These are phyloP conservation scores for Rhodotorula taiwanensis DNA, from an alignment of 768 basidiomycete genomes.

Conservation along the genomic window DNA sequence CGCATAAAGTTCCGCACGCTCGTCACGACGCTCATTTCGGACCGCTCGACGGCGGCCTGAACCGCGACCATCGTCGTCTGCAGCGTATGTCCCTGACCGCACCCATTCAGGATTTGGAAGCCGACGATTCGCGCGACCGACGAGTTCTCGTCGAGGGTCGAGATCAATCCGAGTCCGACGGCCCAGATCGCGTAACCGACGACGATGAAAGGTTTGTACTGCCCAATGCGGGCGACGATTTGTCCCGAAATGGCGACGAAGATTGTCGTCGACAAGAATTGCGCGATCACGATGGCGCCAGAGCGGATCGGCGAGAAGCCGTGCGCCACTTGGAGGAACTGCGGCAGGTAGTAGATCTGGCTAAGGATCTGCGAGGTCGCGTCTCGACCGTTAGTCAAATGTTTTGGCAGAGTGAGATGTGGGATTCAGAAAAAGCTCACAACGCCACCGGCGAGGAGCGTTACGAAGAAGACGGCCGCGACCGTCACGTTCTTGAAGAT, in stretches of 20 bases:
- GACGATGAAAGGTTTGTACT: conserved; percentile 55
- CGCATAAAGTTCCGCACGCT: conserved; percentile 64
- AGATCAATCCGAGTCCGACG: conserved; percentile 63
- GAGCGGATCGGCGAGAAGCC: conserved; percentile 60
- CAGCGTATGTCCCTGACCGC: conserved; percentile 56
- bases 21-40: conserved; percentile 71
- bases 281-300: conserved; percentile 62
- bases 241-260: conserved; percentile 32
- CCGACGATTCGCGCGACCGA: conserved; percentile 53
- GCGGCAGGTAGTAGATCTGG: conserved; percentile 48
- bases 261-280: conserved; percentile 51
- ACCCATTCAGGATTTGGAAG: conserved; percentile 57
- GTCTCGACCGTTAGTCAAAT: too few relatives aligned
- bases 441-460: conserved; percentile 8
- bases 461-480: conserved; percentile 14
- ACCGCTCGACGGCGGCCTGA: conserved; percentile 63
- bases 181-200: conserved; percentile 64
- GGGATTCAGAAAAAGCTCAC: neutral
- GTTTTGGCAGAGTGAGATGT: neutral
- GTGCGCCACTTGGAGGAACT: conserved; percentile 68
- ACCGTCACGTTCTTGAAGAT: conserved; percentile 47
- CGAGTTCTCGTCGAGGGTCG: conserved; percentile 55
- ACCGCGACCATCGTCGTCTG: conserved; percentile 58
- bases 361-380: conserved; percentile 2
- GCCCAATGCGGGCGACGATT: conserved; percentile 46